These are phyloP conservation scores for Thalassiosira gravida DNA, from an alignment of 352 stramenopile species.

Conservation along the genomic window DNA sequence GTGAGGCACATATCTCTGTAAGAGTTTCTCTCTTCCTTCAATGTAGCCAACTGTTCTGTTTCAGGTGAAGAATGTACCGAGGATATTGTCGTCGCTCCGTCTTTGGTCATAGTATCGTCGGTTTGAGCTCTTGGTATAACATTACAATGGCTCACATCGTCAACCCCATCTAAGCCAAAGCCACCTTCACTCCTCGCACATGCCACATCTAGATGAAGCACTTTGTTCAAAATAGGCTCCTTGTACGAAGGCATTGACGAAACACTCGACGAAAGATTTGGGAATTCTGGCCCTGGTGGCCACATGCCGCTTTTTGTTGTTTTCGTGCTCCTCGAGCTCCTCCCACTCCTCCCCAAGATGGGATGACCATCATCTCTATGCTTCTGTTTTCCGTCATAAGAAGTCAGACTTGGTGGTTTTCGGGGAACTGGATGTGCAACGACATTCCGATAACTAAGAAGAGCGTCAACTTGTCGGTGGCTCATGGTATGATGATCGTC, in stretches of 20 bases:
- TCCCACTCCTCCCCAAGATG: constrained; percentile 18
- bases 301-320: constrained; percentile 33
- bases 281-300: constrained; percentile 32
- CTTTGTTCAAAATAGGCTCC: constrained; percentile 54
- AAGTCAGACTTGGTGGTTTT: constrained; percentile 43
- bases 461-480: constrained; percentile 53
- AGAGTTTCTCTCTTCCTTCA: constrained; percentile 78
- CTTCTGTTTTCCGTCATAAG: constrained; percentile 53
- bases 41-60: constrained; percentile 57
- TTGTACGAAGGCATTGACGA: constrained; percentile 39
- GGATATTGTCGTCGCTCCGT: constrained; percentile 79
- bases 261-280: constrained; percentile 38
- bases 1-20: constrained; percentile 83
- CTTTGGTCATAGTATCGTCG: constrained; percentile 66
- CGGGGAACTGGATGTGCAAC: constrained; percentile 44
- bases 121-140: constrained; percentile 52
- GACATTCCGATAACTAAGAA: constrained; percentile 60
- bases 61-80: constrained; percentile 67
- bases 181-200: constrained; percentile 60
- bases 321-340: constrained; percentile 43
- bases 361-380: constrained; percentile 30
- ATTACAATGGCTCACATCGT: constrained; percentile 59
- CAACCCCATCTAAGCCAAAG: constrained; percentile 28
- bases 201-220: constrained; percentile 51
- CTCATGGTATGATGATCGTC: constrained; percentile 46